These are phyloP conservation scores for Saccharomycopsis hybrid DNA, from an alignment of 1,139 yeast species.

Conservation along the genomic window DNA sequence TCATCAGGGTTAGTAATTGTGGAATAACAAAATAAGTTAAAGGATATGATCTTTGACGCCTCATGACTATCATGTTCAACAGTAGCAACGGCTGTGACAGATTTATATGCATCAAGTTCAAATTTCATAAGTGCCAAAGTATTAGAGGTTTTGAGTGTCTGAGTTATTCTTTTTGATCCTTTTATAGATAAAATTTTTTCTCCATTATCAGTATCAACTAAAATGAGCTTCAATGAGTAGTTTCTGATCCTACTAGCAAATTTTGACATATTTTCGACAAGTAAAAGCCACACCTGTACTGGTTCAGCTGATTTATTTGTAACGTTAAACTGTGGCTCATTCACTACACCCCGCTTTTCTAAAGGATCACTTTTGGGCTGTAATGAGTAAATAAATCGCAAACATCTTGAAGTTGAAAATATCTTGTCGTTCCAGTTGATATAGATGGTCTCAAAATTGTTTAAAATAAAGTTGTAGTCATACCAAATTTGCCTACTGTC, in stretches of 20 bases:
- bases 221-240: not conserved
- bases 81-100: constrained; percentile 26
- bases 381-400: not conserved
- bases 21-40: no score
- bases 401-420: constrained; percentile 10
- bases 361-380: constrained; percentile 21
- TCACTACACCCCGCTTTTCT: constrained; percentile 28
- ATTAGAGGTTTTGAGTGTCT: constrained; percentile 18
- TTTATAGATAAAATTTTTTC: constrained; percentile 9
- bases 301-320: constrained; percentile 29
- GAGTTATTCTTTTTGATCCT: constrained; percentile 1
- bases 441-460: constrained; percentile 52
- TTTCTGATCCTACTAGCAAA: not conserved
- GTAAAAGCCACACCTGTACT: constrained; percentile 43
- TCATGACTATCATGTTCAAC: constrained; percentile 16
- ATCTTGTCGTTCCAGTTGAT: constrained; percentile 53
- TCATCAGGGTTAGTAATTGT: not conserved
- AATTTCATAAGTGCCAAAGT: constrained; percentile 25
- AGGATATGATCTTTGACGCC: constrained; percentile 23
- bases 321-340: constrained; percentile 45
- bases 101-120: constrained; percentile 24
- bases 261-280: constrained; percentile 31
- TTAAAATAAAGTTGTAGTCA: constrained; percentile 31
- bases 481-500: constrained; percentile 30
- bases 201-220: constrained; percentile 5